These are phyloP conservation scores for Ophiostoma ulmi DNA, from an alignment of 2,329 filamentous ascomycete genomes.

Conservation along the genomic window DNA sequence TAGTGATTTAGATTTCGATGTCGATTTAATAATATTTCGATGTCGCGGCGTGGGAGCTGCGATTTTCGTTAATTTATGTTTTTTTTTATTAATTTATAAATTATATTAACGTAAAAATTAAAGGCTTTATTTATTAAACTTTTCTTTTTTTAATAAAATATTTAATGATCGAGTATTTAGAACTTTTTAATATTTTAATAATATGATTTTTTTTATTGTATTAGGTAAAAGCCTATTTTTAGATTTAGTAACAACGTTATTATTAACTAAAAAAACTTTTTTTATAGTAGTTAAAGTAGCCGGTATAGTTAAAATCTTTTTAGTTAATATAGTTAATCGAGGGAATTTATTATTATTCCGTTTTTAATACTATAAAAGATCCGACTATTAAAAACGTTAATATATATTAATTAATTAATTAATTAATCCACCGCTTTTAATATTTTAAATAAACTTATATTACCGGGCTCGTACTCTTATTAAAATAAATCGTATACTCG, in stretches of 20 bases:
- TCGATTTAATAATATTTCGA: too few relatives aligned
- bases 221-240: not conserved
- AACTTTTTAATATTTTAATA: conserved; percentile 11
- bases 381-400: not conserved
- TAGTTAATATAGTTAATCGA: not conserved
- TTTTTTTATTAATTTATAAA: too few relatives aligned
- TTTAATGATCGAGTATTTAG: not conserved
- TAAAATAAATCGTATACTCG: not conserved
- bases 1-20: too few relatives aligned
- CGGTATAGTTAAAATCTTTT: not conserved
- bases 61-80: too few relatives aligned
- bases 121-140: not conserved
- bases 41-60: too few relatives aligned
- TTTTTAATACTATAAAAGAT: not conserved
- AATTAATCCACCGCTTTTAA: not conserved
- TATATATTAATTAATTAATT: conserved; percentile 1
- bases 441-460: not conserved
- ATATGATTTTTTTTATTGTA: not conserved
- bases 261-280: not conserved
- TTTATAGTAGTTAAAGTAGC: not conserved
- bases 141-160: not conserved
- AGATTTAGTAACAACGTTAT: not conserved
- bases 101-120: not conserved
- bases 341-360: not conserved
- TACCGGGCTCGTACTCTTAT: not conserved